Evolutionary conservation across 2,329 filamentous ascomycete species (phyloP), one percentile per base, ranked within the genome.

Genomic region (Colletotrichum magnum): DNA sequence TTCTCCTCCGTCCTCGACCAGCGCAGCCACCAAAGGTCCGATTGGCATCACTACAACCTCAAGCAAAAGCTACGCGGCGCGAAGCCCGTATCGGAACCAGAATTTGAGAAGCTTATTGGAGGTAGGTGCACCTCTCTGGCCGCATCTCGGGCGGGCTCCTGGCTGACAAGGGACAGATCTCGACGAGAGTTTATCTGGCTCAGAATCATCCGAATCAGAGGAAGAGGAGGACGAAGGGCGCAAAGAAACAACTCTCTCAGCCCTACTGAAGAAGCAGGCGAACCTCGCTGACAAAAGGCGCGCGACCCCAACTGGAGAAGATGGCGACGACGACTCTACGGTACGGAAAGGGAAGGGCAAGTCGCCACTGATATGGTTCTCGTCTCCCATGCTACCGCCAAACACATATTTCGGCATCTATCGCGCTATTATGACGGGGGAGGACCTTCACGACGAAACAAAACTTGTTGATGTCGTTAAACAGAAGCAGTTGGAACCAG

Each of bases 161-260:
- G 12, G 18, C 50, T 66, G 54, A 66, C 63, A 10, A 12, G 9
- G 15, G 47, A 7, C 58, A 61, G 90, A 96, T 68, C 84, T 99
- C 41, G 93, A 98, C 74, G 95, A 99, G 84, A 96, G 93, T 75
- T 87, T 97, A 69, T 98, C 96, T 1, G 96, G 97, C 15, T 97
- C 94, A 1, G 92, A 94, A 60, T 91, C 89, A 1, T 89, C 90
- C 2, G 90, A 92, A 59, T 90, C 88, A 0, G 93, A 95, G 7
- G 89, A 92, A 0, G 92, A 93, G 0, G 85, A 86, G 36, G 84
- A 84, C 60, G 85, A 79, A 68, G 72, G 77, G 73, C 77, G 83
- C n/a, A 91, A 90, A 72, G 91, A 94, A 10, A 91, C 91, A 15
- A 93, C 89, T 1, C 83, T 98, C 32, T 92, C 90, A 51, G 88